Evolutionary conservation across 2,329 filamentous ascomycete species (phyloP).

Genomic region (Pseudocercospora macadamiae): DNA sequence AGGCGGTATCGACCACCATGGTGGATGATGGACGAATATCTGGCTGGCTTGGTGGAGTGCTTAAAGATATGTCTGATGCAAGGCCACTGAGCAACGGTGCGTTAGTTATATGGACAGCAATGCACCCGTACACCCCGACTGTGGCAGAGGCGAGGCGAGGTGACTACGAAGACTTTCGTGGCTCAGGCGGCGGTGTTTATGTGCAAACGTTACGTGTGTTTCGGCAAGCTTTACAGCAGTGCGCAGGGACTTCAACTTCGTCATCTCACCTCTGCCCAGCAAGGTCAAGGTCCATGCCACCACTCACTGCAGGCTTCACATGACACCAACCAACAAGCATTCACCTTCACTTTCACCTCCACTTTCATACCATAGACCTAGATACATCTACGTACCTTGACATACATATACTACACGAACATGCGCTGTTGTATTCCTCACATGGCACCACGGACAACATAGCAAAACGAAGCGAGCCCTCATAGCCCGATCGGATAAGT

Average conservation of each 20-base stretch:
- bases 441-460: too few species aligned
- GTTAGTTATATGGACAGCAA: neutral
- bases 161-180: neutral
- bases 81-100: neutral
- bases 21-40: neutral
- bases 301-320: neutral
- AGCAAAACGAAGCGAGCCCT: too few species aligned
- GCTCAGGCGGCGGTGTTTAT: neutral
- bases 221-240: neutral
- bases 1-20: slow-evolving; percentile 94
- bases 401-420: too few species aligned
- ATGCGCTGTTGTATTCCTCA: too few species aligned
- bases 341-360: too few species aligned
- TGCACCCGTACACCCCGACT: neutral
- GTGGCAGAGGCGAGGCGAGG: neutral
- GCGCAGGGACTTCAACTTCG: neutral
- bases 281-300: neutral
- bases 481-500: neutral
- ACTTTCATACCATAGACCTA: too few species aligned
- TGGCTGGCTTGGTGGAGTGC: neutral
- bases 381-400: too few species aligned
- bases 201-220: too few species aligned
- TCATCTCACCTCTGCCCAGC: neutral
- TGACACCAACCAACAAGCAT: too few species aligned
- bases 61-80: neutral